A percentile compares a stretch with the other conserved stretches of the same genome.
Evolutionary conservation across 306 rosid species (phyloP).

Genomic region (Sphenostylis stenocarpa): DNA sequence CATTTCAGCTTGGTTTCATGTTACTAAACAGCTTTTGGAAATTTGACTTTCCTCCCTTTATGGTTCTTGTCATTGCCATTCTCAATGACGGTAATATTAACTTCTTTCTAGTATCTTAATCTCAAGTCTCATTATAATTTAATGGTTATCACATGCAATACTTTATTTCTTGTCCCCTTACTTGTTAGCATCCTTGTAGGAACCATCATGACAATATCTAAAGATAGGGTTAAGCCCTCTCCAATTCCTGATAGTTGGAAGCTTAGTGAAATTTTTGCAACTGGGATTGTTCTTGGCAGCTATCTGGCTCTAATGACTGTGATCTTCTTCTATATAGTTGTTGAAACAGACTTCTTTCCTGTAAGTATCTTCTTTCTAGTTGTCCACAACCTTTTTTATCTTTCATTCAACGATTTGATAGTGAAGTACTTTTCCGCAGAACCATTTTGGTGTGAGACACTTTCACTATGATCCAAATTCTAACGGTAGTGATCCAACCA

Average conservation of each 20-base stretch:
- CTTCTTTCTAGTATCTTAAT: slow-evolving; percentile 18
- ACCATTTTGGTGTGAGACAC: slow-evolving; percentile 41
- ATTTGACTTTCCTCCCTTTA: slow-evolving; percentile 78
- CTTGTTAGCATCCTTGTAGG: slow-evolving; percentile 38
- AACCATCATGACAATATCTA: slow-evolving; percentile 82
- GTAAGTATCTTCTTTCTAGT: slow-evolving; percentile 39
- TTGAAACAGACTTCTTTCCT: slow-evolving; percentile 51
- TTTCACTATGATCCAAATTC: background rate
- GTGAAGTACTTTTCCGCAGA: slow-evolving; percentile 36
- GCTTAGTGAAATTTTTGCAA: slow-evolving; percentile 73
- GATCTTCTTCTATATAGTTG: slow-evolving; percentile 50
- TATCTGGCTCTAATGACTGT: slow-evolving; percentile 68
- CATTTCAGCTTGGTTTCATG: slow-evolving; percentile 67
- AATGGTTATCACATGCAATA: background rate
- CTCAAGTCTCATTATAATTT: background rate
- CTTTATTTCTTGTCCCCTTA: slow-evolving; percentile 16
- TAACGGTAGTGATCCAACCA: background rate
- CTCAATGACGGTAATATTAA: slow-evolving; percentile 70
- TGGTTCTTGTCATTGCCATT: slow-evolving; percentile 78
- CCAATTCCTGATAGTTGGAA: slow-evolving; percentile 78
- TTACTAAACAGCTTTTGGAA: slow-evolving; percentile 61
- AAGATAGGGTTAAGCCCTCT: slow-evolving; percentile 77
- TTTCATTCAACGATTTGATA: background rate
- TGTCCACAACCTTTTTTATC: background rate
- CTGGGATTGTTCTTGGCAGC: slow-evolving; percentile 66